Conservation (phyloP, 176 grass and related monocot genomes). For the Carex scoparia region DNA sequence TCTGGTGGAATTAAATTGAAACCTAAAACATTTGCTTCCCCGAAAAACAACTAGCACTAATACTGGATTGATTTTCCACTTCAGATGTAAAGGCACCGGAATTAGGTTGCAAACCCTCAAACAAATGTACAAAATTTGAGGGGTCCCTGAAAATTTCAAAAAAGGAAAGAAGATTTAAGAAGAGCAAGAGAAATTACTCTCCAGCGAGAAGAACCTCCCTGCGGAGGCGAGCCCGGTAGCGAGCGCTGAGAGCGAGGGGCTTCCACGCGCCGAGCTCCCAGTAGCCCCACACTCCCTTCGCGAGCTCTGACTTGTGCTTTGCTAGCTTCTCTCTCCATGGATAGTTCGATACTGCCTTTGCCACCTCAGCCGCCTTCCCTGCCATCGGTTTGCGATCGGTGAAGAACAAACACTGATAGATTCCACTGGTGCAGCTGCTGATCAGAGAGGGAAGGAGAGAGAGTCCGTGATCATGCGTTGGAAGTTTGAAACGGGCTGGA, state of each 20-base stretch:
- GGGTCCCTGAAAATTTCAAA: not conserved
- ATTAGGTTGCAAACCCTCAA: not conserved
- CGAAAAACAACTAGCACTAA: not conserved
- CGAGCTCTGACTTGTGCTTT: slow-evolving; percentile 9
- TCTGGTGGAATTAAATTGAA: not conserved
- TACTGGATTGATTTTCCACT: not conserved
- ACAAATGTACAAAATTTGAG: not conserved
- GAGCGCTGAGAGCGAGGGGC: slow-evolving; percentile 64
- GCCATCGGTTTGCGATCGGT: slow-evolving; percentile 1
- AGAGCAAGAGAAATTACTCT: slow-evolving; percentile 15
- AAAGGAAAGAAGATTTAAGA: not conserved
- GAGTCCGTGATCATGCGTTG: not conserved
- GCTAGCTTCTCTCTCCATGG: slow-evolving; percentile 25
- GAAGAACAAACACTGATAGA: not conserved
- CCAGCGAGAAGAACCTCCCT: slow-evolving; percentile 87
- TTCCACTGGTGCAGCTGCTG: not conserved
- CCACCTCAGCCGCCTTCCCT: slow-evolving; percentile 16
- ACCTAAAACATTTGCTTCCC: not conserved
- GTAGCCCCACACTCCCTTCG: slow-evolving; percentile 38
- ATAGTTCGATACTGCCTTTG: not conserved
- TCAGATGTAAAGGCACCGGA: not conserved
- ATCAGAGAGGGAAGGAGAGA: not conserved
- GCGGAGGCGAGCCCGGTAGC: slow-evolving; percentile 67
- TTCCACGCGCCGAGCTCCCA: slow-evolving; percentile 97
- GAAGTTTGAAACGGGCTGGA: not conserved